phyloP scores from a whole-genome alignment of 768 basidiomycete genomes.

The Boletus reticuloceps region DNA sequence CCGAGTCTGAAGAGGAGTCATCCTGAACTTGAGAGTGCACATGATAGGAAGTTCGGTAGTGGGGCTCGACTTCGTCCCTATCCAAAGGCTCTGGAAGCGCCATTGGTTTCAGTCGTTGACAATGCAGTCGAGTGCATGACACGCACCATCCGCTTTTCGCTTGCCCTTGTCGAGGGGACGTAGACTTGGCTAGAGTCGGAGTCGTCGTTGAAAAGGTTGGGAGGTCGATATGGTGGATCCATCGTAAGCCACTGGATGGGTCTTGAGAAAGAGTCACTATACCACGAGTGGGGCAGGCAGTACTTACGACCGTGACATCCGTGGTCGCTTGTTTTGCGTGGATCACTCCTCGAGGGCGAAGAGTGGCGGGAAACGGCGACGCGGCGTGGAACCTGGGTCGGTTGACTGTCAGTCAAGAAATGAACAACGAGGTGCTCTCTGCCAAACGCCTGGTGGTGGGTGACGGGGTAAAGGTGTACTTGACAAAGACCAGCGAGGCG shows the following conservation, averaged over 20 bases:
- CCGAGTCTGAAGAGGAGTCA: constrained; percentile 4
- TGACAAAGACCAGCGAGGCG: no score
- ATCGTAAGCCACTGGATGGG: constrained; percentile 4
- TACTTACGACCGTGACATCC: no score
- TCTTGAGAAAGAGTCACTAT: constrained; percentile 1
- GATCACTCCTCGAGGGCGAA: no score
- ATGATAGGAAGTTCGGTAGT: neutral
- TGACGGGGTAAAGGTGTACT: no score
- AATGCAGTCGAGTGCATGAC: neutral
- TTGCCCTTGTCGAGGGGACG: constrained; percentile 19
- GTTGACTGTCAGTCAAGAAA: no score
- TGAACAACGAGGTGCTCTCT: no score
- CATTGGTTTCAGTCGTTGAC: neutral
- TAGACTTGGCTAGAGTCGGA: neutral
- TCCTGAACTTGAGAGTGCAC: neutral
- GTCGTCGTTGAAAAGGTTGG: constrained; percentile 5
- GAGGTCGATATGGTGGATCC: constrained; percentile 8
- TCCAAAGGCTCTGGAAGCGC: constrained; percentile 7
- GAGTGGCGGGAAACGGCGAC: no score
- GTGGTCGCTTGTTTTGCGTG: no score
- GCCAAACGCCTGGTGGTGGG: no score
- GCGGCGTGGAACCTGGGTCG: no score
- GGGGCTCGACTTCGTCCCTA: neutral
- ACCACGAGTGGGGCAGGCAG: constrained; percentile 1
- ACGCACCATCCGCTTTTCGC: constrained; percentile 16